phyloP scores from a whole-genome alignment of 1,284 basidiomycete species.

The Ceratobasidium sp. region DNA sequence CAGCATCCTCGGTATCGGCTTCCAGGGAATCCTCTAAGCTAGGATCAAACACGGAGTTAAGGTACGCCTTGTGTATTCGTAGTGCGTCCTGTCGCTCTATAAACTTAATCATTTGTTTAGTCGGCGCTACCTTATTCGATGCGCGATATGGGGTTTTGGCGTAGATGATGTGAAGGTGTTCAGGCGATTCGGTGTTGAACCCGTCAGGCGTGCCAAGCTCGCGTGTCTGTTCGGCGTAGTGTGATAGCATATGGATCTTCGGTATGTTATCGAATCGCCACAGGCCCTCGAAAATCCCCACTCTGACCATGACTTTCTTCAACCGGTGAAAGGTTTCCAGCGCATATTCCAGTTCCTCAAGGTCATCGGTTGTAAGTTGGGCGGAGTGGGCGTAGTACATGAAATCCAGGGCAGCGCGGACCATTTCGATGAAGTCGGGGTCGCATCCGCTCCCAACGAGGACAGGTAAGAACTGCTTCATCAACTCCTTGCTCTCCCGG shows the following conservation, averaged over 20 bases:
- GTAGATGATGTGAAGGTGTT: conserved; percentile 44
- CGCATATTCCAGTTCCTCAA: no score
- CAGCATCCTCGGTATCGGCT: not conserved
- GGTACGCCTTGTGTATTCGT: conserved; percentile 18
- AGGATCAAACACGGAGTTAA: not conserved
- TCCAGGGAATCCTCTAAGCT: no score
- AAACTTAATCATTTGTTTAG: conserved; percentile 43
- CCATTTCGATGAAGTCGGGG: not conserved
- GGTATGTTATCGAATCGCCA: not conserved
- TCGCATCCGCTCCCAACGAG: not conserved
- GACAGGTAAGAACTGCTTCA: conserved; percentile 19
- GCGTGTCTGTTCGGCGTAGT: conserved; percentile 26
- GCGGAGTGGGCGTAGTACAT: conserved; percentile 43
- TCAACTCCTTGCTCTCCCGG: conserved; percentile 19
- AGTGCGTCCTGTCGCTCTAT: conserved; percentile 39
- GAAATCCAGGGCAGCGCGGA: conserved; percentile 9
- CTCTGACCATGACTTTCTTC: no score
- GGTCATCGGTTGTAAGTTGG: no score
- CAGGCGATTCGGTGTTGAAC: conserved; percentile 44
- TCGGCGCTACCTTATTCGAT: conserved; percentile 25
- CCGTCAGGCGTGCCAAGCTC: conserved; percentile 42
- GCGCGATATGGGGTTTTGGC: conserved; percentile 44
- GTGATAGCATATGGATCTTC: conserved; percentile 42
- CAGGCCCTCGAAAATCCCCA: not conserved
- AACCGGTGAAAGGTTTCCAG: no score